Evolutionary conservation across 371 early-diverging fungal genomes (phyloP).

Genomic region (Mycotypha africana): DNA sequence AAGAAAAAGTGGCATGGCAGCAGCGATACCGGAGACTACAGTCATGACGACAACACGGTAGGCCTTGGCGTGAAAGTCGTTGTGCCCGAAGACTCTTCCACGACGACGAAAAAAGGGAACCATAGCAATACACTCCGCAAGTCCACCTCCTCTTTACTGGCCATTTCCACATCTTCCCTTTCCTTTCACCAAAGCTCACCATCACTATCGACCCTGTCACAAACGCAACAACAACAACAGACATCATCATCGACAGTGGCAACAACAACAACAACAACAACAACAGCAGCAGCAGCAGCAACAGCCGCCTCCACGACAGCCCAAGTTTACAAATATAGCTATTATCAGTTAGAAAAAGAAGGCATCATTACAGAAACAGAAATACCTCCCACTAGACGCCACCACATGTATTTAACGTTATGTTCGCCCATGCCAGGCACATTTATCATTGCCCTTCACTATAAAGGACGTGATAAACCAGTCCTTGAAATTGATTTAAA

Average conservation of each 20-base stretch:
- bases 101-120: not conserved
- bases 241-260: no score
- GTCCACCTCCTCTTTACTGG: no score
- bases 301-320: no score
- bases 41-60: slow-evolving; percentile 35
- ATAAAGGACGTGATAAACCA: slow-evolving; percentile 86
- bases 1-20: no score
- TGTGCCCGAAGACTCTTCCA: not conserved
- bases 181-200: no score
- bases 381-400: slow-evolving; percentile 78
- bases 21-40: no score
- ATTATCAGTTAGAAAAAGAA: slow-evolving; percentile 80
- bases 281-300: no score
- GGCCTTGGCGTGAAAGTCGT: slow-evolving; percentile 44
- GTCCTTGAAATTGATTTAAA: slow-evolving; percentile 93
- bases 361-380: slow-evolving; percentile 87
- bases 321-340: slow-evolving; percentile 71
- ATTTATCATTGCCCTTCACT: slow-evolving; percentile 80
- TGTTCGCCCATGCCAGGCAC: slow-evolving; percentile 85
- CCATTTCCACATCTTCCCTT: no score
- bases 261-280: no score
- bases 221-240: no score
- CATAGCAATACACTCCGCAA: no score
- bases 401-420: slow-evolving; percentile 80
- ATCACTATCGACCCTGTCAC: no score